Conservation (phyloP, 768 basidiomycete genomes). For the Lactifluus echinatus region DNA sequence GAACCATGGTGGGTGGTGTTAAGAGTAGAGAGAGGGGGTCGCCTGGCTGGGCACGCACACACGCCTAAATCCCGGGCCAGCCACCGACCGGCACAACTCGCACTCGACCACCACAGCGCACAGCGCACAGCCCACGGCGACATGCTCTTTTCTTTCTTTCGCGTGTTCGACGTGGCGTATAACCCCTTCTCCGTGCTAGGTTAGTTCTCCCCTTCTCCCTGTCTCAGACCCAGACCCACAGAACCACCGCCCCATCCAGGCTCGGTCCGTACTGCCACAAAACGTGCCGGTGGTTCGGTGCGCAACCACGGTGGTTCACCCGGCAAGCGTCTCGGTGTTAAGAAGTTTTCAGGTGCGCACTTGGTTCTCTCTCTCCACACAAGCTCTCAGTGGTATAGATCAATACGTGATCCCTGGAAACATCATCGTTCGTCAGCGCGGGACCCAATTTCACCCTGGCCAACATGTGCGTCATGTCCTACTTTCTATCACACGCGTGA, state of each 20-base stretch:
- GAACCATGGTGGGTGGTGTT: constrained; percentile 50
- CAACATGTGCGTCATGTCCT: constrained; percentile 57
- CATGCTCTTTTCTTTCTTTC: constrained; percentile 41
- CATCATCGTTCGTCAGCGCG: constrained; percentile 93
- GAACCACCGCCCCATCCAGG: constrained; percentile 33
- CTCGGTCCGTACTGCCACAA: constrained; percentile 87
- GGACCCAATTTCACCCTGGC: constrained; percentile 86
- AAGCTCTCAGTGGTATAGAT: constrained; percentile 39
- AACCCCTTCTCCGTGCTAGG: constrained; percentile 45
- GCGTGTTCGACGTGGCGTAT: constrained; percentile 30
- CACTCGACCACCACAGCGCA: background rate
- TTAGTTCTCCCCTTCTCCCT: constrained; percentile 4
- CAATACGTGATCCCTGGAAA: constrained; percentile 90
- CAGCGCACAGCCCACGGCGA: background rate
- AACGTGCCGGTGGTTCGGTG: constrained; percentile 90
- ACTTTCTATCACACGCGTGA: constrained; percentile 5
- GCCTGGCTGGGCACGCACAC: too few relatives aligned
- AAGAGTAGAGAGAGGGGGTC: constrained; percentile 2
- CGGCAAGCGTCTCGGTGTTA: constrained; percentile 89
- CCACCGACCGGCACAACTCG: too few relatives aligned
- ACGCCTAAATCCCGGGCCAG: too few relatives aligned
- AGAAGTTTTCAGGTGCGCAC: constrained; percentile 84
- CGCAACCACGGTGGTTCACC: constrained; percentile 90
- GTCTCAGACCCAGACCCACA: too few relatives aligned
- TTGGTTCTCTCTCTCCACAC: background rate